Percentiles rank a stretch among this genome's conserved stretches.
phyloP scores from a whole-genome alignment of 768 basidiomycete species.

The Chlorophyllum brunneum region DNA sequence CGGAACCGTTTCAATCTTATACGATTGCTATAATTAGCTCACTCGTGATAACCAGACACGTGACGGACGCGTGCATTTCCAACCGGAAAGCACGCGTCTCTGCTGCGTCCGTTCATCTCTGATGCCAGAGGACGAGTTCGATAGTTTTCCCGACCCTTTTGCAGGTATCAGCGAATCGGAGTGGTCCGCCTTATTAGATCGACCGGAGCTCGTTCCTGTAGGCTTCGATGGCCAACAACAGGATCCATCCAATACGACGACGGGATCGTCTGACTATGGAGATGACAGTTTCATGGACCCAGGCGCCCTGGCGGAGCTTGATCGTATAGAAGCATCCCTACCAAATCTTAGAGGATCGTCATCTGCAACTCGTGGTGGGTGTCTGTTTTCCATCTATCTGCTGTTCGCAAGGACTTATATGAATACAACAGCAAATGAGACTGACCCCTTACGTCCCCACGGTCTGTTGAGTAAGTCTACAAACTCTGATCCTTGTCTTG shows the following conservation, averaged over 20 bases:
- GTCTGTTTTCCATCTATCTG: slow-evolving; percentile 1
- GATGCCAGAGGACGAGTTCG: slow-evolving; percentile 51
- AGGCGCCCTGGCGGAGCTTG: slow-evolving; percentile 38
- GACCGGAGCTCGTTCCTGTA: no score
- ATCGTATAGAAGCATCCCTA: slow-evolving; percentile 39
- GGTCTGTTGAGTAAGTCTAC: neutral
- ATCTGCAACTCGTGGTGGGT: slow-evolving; percentile 5
- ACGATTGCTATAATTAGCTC: neutral
- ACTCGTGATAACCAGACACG: neutral
- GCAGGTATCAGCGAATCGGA: slow-evolving; percentile 46
- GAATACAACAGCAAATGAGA: neutral
- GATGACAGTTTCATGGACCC: slow-evolving; percentile 28
- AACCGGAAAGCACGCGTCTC: no score
- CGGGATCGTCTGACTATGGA: slow-evolving; percentile 20
- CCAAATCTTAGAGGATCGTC: slow-evolving; percentile 5
- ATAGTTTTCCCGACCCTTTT: slow-evolving; percentile 49
- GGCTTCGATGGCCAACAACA: no score
- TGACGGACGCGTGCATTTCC: neutral
- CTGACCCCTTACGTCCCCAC: neutral
- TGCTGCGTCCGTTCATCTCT: neutral
- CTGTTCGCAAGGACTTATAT: neutral
- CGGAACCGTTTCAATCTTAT: neutral
- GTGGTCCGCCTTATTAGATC: slow-evolving; percentile 36
- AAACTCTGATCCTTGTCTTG: neutral
- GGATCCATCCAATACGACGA: neutral